These are phyloP conservation scores for Ogataea chonburiensis DNA, from an alignment of 805 yeast species.

Conservation along the genomic window DNA sequence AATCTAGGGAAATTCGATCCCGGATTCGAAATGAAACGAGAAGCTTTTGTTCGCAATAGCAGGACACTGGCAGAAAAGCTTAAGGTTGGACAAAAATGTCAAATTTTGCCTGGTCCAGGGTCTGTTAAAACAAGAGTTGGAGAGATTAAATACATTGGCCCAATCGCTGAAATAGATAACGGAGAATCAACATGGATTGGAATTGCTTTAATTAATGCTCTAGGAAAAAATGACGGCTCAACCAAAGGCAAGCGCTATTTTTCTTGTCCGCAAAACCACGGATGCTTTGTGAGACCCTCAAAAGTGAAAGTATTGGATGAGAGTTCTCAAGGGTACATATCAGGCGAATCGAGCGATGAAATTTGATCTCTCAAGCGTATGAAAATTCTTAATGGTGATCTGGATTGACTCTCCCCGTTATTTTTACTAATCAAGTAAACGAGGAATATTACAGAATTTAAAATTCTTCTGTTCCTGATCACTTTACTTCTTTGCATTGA, in stretches of 20 bases:
- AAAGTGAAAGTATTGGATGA: not conserved
- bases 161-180: constrained; percentile 54
- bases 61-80: constrained; percentile 36
- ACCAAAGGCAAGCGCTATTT: constrained; percentile 63
- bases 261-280: constrained; percentile 54
- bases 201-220: constrained; percentile 78
- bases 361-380: no score
- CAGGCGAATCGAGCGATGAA: no score
- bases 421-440: no score
- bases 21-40: constrained; percentile 34
- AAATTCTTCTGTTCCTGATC: no score
- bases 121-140: constrained; percentile 60
- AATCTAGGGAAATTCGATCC: constrained; percentile 75
- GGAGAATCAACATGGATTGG: constrained; percentile 71
- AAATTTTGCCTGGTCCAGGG: constrained; percentile 32
- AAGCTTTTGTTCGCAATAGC: constrained; percentile 25
- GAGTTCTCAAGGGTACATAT: no score
- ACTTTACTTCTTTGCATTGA: no score
- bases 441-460: no score
- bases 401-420: no score
- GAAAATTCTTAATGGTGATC: no score
- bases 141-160: constrained; percentile 66
- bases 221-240: constrained; percentile 83
- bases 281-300: constrained; percentile 73
- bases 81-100: constrained; percentile 53